Evolutionary conservation across 2,329 filamentous ascomycete species (phyloP), one percentile per base, ranked within the genome.

Genomic region (Fusarium mexicanum): DNA sequence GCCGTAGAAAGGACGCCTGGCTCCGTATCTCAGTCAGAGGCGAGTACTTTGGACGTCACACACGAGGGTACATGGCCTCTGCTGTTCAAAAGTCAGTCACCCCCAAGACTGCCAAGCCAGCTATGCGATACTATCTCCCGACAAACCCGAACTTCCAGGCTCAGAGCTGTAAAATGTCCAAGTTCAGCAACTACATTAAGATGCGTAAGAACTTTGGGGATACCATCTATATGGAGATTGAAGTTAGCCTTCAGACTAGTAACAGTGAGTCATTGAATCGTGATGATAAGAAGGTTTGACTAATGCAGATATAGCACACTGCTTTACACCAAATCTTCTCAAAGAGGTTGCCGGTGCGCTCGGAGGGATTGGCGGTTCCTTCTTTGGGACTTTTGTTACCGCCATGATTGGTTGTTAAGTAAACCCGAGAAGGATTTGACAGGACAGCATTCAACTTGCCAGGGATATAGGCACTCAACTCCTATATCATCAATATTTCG

Each of bases 391-490:
- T 26, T 0, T 53, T 7, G 2, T 53, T 26, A 37, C 50, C 16
- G 17, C 4, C 9, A 53, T 53, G 48, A 20, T 37, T 26, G 48
- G 48, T 20, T 53, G 31, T 37, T 53, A 37, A 37, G n/a, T 35
- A 3, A 13, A 18, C 7, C 3, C 6, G 0, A 7, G 8, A 5
- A 4, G 16, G 10, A 9, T 13, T n/a, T 50, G 20, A n/a, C 3
- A 1, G 14, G 14, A 10, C 14, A 33, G 1, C 3, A 3, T 51
- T 24, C 31, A 37, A 53, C n/a, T 26, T 37, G 6, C 17, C 2
- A 8, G 4, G 18, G 6, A 2, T 22, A 12, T 37, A 37, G 50
- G n/a, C 50, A 26, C 50, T 53, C 50, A 53, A 53, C 33, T 37
- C n/a, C 33, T 37, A 8, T 22, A 3, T 11, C n/a, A 11, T 16